phyloP scores from a whole-genome alignment of 768 basidiomycete genomes.

The Psilocybe subaeruginosa region DNA sequence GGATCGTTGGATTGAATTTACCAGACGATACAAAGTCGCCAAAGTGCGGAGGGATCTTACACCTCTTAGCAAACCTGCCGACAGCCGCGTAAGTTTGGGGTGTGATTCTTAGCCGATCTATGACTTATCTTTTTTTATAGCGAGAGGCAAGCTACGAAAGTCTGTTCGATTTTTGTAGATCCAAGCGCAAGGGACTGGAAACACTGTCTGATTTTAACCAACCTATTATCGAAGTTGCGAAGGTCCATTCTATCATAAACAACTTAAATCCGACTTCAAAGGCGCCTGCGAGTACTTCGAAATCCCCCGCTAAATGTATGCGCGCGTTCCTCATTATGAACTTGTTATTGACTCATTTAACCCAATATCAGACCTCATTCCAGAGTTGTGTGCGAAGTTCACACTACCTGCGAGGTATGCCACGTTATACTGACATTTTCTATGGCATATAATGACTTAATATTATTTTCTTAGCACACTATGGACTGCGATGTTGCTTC shows the following conservation, averaged over 20 bases:
- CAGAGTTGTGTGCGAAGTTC: constrained; percentile 77
- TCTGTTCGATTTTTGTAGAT: constrained; percentile 69
- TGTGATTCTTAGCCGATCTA: neutral
- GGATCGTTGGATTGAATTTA: constrained; percentile 78
- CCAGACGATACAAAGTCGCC: constrained; percentile 64
- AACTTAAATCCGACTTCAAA: constrained; percentile 59
- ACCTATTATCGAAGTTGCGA: constrained; percentile 71
- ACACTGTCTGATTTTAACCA: constrained; percentile 65
- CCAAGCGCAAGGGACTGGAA: constrained; percentile 61
- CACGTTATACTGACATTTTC: neutral
- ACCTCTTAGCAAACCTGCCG: constrained; percentile 70
- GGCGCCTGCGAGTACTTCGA: constrained; percentile 37
- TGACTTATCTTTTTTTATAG: constrained; percentile 34
- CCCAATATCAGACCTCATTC: constrained; percentile 67
- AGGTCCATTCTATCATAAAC: constrained; percentile 54
- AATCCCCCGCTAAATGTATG: constrained; percentile 63
- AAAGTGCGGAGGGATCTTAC: constrained; percentile 66
- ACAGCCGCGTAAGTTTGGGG: constrained; percentile 56
- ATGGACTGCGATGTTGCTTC: constrained; percentile 69
- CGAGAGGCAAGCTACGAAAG: constrained; percentile 62
- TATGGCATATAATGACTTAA: neutral
- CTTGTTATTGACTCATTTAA: neutral
- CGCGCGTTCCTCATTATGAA: neutral
- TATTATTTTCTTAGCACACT: constrained; percentile 49
- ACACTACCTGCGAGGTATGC: constrained; percentile 72